phyloP scores from a whole-genome alignment of 2,329 filamentous ascomycete genomes.

The Trichoderma simmonsii region DNA sequence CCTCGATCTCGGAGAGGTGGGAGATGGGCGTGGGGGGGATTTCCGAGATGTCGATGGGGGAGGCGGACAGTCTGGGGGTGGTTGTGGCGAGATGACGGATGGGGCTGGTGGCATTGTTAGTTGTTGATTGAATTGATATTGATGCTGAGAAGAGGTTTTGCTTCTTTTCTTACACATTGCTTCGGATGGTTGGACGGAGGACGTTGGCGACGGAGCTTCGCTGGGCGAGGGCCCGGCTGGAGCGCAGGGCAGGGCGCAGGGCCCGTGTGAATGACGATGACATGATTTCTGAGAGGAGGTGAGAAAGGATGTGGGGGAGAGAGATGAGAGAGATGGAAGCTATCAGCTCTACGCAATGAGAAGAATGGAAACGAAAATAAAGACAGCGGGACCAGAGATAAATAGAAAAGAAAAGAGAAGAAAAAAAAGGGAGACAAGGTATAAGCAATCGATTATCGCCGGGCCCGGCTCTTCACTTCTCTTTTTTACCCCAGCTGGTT shows the following conservation, averaged over 20 bases:
- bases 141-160: neutral
- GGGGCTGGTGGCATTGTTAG: slow-evolving; percentile 27
- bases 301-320: neutral
- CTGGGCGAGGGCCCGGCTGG: slow-evolving; percentile 38
- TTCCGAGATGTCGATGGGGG: slow-evolving; percentile 61
- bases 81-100: slow-evolving; percentile 60
- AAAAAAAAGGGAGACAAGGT: neutral
- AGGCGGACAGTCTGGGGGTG: slow-evolving; percentile 45
- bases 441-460: neutral
- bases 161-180: slow-evolving; percentile 27
- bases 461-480: neutral
- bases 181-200: slow-evolving; percentile 25
- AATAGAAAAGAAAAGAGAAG: neutral
- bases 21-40: slow-evolving; percentile 89
- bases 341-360: neutral
- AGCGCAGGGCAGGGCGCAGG: slow-evolving; percentile 50
- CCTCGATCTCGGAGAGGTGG: slow-evolving; percentile 85
- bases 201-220: slow-evolving; percentile 26
- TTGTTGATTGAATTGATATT: neutral
- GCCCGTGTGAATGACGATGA: slow-evolving; percentile 50
- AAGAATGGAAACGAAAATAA: neutral
- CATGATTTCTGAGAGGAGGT: slow-evolving; percentile 20
- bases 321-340: neutral
- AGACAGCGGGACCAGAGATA: neutral
- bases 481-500: neutral